Base-by-base conservation (phyloP, 352 stramenopile species). In the Globisporangium splendens region DNA sequence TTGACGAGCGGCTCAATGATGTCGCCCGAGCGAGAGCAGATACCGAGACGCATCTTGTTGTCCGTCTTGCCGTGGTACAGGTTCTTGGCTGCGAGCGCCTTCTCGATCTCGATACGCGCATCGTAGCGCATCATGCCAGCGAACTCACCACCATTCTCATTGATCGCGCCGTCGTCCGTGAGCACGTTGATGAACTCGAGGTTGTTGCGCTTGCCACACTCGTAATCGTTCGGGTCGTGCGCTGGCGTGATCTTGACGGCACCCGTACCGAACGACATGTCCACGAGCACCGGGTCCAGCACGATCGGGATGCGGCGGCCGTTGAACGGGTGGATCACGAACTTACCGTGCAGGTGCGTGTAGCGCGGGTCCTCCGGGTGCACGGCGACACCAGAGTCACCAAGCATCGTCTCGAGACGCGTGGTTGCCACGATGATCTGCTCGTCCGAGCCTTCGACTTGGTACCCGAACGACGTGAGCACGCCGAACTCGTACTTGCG, bases 391-490 rank as follows among this genome's bases (percentile, higher is more conserved):
- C 94, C 97, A 7, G 89, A 93, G 83, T 99, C 98, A 38, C 98
- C 98, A 24, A 99, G 78, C 96, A 99, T 99, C 8, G 98, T 99
- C 83, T 99, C 98, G 6, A 99, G 79, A 90, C 98, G 97, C 39
- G 98, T 99, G 1, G 98, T 94, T 5, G 79, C 82, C 28, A 93
- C 82, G 49, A 92, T 88, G 18, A 93, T 63, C 63, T 91, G 70
- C 60, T 96, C 88, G 50, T 83, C 71, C 6, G 77, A 84, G 41
- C 73, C 92, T 71, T 99, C 96, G 17, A 99, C 88, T 1, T 84
- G 79, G 79, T 99, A 99, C 5, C 91, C 95, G 73, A 99, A 99
- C 20, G 86, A 96, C 42, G 96, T 99, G 35, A 99, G 72, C 10
- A 97, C 95, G 46, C 97, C 97, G 72, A 99, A 99, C 81, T 99